Evolutionary conservation across 495 filamentous ascomycete species (phyloP).

Genomic region (Neurospora pannonica): DNA sequence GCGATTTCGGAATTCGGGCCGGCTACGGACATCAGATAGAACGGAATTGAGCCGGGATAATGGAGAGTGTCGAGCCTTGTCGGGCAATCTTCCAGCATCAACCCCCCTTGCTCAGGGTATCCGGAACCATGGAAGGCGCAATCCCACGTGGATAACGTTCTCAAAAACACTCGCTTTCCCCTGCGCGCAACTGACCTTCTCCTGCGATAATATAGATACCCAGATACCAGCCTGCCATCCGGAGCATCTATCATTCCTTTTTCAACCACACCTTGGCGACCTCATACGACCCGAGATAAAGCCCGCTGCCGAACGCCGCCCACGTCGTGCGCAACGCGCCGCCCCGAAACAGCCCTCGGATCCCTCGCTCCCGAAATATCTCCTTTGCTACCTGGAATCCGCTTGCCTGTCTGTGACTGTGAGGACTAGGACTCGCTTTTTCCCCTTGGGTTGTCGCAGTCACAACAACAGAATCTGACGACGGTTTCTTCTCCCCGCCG

Average conservation of each 20-base stretch:
- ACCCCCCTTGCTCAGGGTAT: neutral
- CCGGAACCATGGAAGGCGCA: neutral
- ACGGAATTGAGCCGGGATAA: neutral
- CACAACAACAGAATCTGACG: too few relatives aligned
- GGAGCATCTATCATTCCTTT: neutral
- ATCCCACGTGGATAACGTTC: neutral
- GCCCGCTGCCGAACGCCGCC: constrained; percentile 69
- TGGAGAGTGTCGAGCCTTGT: neutral
- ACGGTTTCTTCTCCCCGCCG: constrained; percentile 34
- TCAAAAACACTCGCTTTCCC: neutral
- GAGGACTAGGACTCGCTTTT: too few relatives aligned
- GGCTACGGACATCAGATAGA: neutral
- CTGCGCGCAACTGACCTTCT: neutral
- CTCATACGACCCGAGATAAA: constrained; percentile 85
- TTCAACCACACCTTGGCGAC: constrained; percentile 61
- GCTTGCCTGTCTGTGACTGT: constrained; percentile 11
- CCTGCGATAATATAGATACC: neutral
- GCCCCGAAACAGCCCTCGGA: constrained; percentile 69
- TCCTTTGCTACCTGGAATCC: constrained; percentile 50
- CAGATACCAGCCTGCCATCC: neutral
- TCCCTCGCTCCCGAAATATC: constrained; percentile 52
- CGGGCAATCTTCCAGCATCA: neutral
- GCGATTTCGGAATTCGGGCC: neutral
- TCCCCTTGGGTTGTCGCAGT: too few relatives aligned
- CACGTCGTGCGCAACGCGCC: constrained; percentile 64